These are phyloP conservation scores for Mercurialis annua DNA, from an alignment of 345 rosid genomes.

Conservation along the genomic window DNA sequence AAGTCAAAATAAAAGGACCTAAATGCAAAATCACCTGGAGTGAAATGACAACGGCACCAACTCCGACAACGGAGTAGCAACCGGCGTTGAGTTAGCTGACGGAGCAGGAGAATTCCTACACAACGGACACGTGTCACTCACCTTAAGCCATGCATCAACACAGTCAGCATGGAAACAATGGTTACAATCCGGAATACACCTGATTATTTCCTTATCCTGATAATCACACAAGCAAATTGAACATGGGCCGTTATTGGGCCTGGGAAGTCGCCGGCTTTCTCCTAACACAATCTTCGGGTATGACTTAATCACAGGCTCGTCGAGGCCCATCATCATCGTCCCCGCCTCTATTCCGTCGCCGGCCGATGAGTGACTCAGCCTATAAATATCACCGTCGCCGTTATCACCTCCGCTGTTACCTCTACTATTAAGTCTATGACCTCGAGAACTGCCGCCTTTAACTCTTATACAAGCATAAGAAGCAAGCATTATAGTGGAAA, in stretches of 20 bases:
- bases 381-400: background rate
- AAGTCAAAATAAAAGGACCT: background rate
- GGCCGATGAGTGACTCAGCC: background rate
- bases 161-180: conserved; percentile 75
- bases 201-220: conserved; percentile 40
- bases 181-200: conserved; percentile 61
- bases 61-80: conserved; percentile 59
- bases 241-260: conserved; percentile 57
- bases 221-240: conserved; percentile 69
- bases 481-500: conserved; percentile 71
- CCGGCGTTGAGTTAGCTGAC: conserved; percentile 18
- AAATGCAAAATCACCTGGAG: conserved; percentile 40
- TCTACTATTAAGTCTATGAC: background rate
- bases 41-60: conserved; percentile 46
- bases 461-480: conserved; percentile 61
- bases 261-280: conserved; percentile 53
- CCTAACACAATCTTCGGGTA: conserved; percentile 60
- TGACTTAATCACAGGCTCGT: conserved; percentile 37
- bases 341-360: background rate
- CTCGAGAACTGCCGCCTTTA: conserved; percentile 28
- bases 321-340: conserved; percentile 36
- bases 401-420: background rate
- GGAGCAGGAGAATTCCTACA: conserved; percentile 59
- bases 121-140: conserved; percentile 67
- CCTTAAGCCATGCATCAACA: conserved; percentile 65